phyloP scores from a whole-genome alignment of 352 stramenopile genomes.

The Phytophthora constricta region DNA sequence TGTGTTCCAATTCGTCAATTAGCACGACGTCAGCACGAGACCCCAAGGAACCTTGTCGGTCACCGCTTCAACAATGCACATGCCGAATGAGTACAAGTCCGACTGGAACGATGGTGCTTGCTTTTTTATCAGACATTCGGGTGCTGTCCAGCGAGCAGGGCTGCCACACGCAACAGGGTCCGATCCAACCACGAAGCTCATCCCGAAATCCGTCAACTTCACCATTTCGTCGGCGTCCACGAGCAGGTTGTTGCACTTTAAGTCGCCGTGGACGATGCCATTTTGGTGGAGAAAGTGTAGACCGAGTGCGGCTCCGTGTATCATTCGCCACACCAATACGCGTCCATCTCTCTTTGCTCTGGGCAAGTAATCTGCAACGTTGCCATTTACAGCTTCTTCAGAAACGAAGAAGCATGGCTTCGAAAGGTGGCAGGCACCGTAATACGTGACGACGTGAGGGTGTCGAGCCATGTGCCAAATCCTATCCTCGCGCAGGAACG shows the following conservation, averaged over 20 bases:
- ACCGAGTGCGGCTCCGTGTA: conserved; percentile 17
- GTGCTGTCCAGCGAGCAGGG: conserved; percentile 15
- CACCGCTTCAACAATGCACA: conserved; percentile 34
- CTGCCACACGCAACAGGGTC: not conserved
- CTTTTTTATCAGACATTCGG: conserved; percentile 10
- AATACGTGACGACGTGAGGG: conserved; percentile 20
- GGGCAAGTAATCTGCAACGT: not conserved
- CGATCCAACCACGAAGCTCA: conserved; percentile 11
- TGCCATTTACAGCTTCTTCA: conserved; percentile 6
- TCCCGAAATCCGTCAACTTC: conserved; percentile 38
- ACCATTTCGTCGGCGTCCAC: conserved; percentile 25
- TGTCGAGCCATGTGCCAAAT: conserved; percentile 19
- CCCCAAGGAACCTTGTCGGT: conserved; percentile 4
- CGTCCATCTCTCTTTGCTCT: not conserved
- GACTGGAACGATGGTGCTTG: conserved; percentile 1
- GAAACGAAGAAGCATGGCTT: conserved; percentile 22
- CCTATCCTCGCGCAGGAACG: conserved; percentile 14
- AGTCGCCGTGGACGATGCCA: conserved; percentile 27
- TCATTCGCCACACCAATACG: not conserved
- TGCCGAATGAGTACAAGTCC: conserved; percentile 30
- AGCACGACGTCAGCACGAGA: not conserved
- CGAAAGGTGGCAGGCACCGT: conserved; percentile 24
- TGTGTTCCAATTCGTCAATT: not conserved
- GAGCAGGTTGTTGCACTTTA: conserved; percentile 42
- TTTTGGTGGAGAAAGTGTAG: conserved; percentile 19